phyloP scores from a whole-genome alignment of 495 filamentous ascomycete genomes.

The Aspergillus homomorphus region DNA sequence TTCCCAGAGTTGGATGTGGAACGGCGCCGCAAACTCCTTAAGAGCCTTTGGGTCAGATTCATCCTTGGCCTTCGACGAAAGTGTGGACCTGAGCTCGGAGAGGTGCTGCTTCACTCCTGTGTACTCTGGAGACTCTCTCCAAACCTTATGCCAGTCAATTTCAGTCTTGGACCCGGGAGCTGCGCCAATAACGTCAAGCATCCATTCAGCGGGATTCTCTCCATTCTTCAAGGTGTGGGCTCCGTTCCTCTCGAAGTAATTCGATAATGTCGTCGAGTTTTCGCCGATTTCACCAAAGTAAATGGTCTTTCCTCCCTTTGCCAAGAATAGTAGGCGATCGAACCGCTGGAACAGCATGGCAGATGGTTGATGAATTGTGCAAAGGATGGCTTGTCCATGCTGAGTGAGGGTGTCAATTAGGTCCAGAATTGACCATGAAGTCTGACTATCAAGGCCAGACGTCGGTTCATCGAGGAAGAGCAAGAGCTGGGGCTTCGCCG shows the following conservation, averaged over 20 bases:
- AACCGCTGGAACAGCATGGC: slow-evolving; percentile 83
- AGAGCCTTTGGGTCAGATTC: slow-evolving; percentile 25
- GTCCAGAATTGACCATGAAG: slow-evolving; percentile 74
- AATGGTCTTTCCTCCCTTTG: slow-evolving; percentile 73
- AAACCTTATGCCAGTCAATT: slow-evolving; percentile 75
- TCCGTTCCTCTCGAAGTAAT: slow-evolving; percentile 77
- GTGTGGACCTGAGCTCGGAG: slow-evolving; percentile 55
- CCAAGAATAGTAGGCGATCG: slow-evolving; percentile 74
- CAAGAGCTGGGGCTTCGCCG: slow-evolving; percentile 73
- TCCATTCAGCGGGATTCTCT: slow-evolving; percentile 87
- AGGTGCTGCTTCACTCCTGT: slow-evolving; percentile 54
- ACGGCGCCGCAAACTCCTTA: slow-evolving; percentile 46
- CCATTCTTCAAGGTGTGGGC: slow-evolving; percentile 62
- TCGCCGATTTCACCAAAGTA: slow-evolving; percentile 87
- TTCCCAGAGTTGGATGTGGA: slow-evolving; percentile 42
- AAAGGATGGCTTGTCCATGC: slow-evolving; percentile 78
- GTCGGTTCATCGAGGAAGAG: slow-evolving; percentile 88
- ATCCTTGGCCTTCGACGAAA: slow-evolving; percentile 39
- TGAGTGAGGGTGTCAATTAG: slow-evolving; percentile 75
- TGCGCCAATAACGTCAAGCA: slow-evolving; percentile 90
- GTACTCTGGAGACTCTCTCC: slow-evolving; percentile 72
- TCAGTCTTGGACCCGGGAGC: slow-evolving; percentile 71
- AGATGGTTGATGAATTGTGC: slow-evolving; percentile 87
- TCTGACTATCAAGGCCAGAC: slow-evolving; percentile 78
- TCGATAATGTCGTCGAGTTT: slow-evolving; percentile 67